Evolutionary conservation across 805 yeast genomes (phyloP).

Genomic region (Wickerhamiella nectarea): DNA sequence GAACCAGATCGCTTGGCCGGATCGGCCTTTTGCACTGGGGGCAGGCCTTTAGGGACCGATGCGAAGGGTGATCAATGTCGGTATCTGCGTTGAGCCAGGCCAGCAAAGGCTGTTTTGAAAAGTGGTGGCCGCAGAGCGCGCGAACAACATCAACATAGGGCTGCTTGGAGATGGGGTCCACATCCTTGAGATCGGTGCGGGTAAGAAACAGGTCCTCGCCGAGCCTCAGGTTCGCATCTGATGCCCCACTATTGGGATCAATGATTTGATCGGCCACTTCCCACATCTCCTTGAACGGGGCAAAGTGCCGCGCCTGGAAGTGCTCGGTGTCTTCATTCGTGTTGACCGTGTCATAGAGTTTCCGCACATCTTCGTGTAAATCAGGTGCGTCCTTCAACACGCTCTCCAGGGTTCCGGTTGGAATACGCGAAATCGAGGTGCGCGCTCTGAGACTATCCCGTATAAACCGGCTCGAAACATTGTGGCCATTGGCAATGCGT

Average conservation of each 20-base stretch:
- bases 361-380: not conserved
- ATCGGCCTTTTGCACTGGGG: not conserved
- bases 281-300: slow-evolving; percentile 6
- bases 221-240: not conserved
- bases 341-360: not conserved
- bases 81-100: not conserved
- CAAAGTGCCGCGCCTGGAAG: not conserved
- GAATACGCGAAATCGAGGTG: too few species aligned
- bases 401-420: too few species aligned
- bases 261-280: not conserved
- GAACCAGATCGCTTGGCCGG: not conserved
- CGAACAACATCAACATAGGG: slow-evolving; percentile 2
- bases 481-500: not conserved
- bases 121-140: slow-evolving; percentile 4
- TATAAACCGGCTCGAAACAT: not conserved
- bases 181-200: not conserved
- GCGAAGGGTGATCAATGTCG: not conserved
- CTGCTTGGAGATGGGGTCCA: slow-evolving; percentile 2
- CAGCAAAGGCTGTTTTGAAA: not conserved
- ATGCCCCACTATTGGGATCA: slow-evolving; percentile 4
- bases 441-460: too few species aligned
- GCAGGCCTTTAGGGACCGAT: not conserved
- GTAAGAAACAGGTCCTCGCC: slow-evolving; percentile 4
- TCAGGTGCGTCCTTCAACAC: too few species aligned
- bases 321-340: not conserved